Evolutionary conservation across 441 rosid species (phyloP).

Genomic region (Adansonia gregorii): DNA sequence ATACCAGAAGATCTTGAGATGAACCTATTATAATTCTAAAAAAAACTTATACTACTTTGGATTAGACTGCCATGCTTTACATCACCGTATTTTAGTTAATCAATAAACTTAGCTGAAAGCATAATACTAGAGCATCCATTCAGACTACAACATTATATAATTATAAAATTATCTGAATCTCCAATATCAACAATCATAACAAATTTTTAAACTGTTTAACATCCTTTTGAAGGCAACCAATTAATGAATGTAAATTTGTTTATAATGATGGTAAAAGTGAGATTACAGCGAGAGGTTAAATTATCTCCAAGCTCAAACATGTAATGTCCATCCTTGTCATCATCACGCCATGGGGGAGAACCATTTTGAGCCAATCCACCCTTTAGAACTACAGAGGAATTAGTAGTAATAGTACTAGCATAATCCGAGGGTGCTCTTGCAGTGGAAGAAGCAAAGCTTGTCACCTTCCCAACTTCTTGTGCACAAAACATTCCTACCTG

Average conservation of each 20-base stretch:
- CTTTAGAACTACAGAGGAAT: constrained; percentile 58
- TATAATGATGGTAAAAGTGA: constrained; percentile 44
- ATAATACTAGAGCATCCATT: neutral
- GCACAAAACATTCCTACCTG: constrained; percentile 92
- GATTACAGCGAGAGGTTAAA: constrained; percentile 81
- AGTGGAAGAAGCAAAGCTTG: constrained; percentile 67
- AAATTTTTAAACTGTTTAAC: neutral
- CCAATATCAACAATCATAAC: neutral
- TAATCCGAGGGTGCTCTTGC: constrained; percentile 65
- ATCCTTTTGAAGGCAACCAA: constrained; percentile 22
- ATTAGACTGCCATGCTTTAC: neutral
- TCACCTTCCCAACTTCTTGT: constrained; percentile 78
- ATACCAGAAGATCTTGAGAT: neutral
- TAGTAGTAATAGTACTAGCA: constrained; percentile 41
- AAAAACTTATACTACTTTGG: neutral
- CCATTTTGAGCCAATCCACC: constrained; percentile 60
- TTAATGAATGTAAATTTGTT: constrained; percentile 14
- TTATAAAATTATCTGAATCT: neutral
- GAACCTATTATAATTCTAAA: neutral
- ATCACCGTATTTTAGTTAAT: neutral
- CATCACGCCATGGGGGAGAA: constrained; percentile 92
- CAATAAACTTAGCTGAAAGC: neutral
- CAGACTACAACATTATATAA: neutral
- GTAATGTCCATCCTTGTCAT: constrained; percentile 91
- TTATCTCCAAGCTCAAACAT: constrained; percentile 90